Evolutionary conservation across 352 stramenopile genomes (phyloP), one percentile per base, ranked within the genome.

Genomic region (Peronospora tabacina): DNA sequence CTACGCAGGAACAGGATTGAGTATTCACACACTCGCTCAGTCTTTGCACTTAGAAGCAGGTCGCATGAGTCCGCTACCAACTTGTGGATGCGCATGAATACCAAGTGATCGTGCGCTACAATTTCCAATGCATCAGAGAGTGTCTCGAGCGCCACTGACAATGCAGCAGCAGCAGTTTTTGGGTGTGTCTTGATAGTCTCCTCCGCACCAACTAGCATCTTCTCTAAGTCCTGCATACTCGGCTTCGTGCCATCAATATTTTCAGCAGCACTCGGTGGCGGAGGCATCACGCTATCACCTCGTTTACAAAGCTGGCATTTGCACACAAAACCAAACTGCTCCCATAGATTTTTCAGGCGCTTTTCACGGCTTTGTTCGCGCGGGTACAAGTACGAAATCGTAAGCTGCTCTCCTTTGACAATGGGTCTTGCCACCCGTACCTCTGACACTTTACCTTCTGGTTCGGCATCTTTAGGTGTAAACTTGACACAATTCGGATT

Each of bases 401-500:
- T 96, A 43, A 98, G 78, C 44, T 83, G 66, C 52, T 97, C 85
- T 46, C 92, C 90, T 61, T 90, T 85, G 28, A 45, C 48, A 34
- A 98, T 87, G 22, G 61, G 58, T 57, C 75, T 61, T 11, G 88
- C 94, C 8, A 94, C 92, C 38, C 90, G 85, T 24, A 97, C 89
- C 68, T 98, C 90, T 4, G 92, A 97, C 52, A 95, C 79, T 16
- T 70, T 70, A 11, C 65, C 56, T 55, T 67, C 48, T 4, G 70
- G 52, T 4, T 52, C 61, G 3, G 49, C 39, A 37, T 56, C 45
- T 35, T 88, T 68, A 7, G 75, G 77, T 26, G 66, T 84, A 56
- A 97, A 96, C 66, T 98, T 98, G 61, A 97, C 80, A 58, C 92
- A 97, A 51, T 98, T 98, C 26, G 92, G 89, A 64, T 96, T 87